phyloP scores from a whole-genome alignment of 116 monocot genomes.

The Cymodocea nodosa region DNA sequence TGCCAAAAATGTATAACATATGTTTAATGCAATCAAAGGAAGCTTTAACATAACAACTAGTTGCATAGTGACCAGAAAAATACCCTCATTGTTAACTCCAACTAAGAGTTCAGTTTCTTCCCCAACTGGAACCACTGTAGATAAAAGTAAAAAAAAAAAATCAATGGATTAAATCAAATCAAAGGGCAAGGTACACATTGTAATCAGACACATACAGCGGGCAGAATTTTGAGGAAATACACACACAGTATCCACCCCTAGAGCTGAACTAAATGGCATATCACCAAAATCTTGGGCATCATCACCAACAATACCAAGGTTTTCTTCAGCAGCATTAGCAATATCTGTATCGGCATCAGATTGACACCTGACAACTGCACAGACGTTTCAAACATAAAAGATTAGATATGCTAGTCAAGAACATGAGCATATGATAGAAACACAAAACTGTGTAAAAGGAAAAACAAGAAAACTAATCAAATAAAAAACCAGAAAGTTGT shows the following conservation, averaged over 20 bases:
- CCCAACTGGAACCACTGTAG: conserved; percentile 84
- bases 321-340: conserved; percentile 58
- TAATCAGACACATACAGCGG: conserved; percentile 31
- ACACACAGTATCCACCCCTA: conserved; percentile 68
- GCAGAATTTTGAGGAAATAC: conserved; percentile 85
- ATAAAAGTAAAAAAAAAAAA: conserved; percentile 2
- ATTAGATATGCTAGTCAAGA: background rate
- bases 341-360: conserved; percentile 34
- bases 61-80: too few relatives aligned
- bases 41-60: too few relatives aligned
- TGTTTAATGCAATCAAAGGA: too few relatives aligned
- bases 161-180: background rate
- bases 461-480: background rate
- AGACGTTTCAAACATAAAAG: background rate
- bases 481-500: too few relatives aligned
- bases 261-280: conserved; percentile 54
- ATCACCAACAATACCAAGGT: conserved; percentile 90
- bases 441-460: background rate
- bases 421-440: background rate
- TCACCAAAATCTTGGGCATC: conserved; percentile 75
- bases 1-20: too few relatives aligned
- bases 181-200: background rate
- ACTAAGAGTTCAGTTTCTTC: conserved; percentile 83
- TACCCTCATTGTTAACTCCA: conserved; percentile 94
- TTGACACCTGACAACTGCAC: conserved; percentile 54